Evolutionary conservation across 805 yeast species (phyloP).

Genomic region (Saccharomyces kudriavzevii): DNA sequence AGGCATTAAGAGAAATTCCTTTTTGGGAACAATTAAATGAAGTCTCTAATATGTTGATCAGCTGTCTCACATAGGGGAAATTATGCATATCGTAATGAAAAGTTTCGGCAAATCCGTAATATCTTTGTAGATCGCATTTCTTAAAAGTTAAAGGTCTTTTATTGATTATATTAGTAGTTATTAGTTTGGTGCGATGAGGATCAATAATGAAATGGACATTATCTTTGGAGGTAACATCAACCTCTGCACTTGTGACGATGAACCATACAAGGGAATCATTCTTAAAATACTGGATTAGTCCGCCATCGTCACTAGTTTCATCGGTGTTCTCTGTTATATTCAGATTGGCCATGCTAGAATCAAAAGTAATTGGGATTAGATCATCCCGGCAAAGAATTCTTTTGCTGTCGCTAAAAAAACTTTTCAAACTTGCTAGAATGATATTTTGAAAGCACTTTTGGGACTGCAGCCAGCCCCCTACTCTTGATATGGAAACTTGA

Average conservation of each 20-base stretch:
- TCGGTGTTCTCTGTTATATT: conserved; percentile 6
- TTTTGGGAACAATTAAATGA: conserved; percentile 29
- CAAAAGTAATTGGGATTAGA: conserved; percentile 69
- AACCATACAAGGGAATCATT: conserved; percentile 84
- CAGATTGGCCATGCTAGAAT: conserved; percentile 27
- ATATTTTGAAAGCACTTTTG: conserved; percentile 24
- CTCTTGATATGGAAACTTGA: conserved; percentile 20
- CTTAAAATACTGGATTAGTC: conserved; percentile 14
- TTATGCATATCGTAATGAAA: conserved; percentile 31
- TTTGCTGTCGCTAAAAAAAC: conserved; percentile 47
- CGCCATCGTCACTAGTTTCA: not conserved
- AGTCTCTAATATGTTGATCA: conserved; percentile 50
- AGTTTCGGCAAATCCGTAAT: conserved; percentile 36
- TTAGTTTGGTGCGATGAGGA: conserved; percentile 58
- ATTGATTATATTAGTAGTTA: conserved; percentile 52
- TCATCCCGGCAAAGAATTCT: conserved; percentile 62
- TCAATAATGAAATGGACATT: conserved; percentile 40
- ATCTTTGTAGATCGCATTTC: conserved; percentile 38
- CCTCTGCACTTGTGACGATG: conserved; percentile 44
- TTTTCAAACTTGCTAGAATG: conserved; percentile 50
- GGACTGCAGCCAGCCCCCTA: conserved; percentile 22
- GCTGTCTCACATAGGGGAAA: conserved; percentile 43
- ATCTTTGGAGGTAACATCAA: conserved; percentile 16
- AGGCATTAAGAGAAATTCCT: conserved; percentile 43
- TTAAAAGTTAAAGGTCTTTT: conserved; percentile 30